phyloP scores from a whole-genome alignment of 345 rosid species.

The Populus deltoides region DNA sequence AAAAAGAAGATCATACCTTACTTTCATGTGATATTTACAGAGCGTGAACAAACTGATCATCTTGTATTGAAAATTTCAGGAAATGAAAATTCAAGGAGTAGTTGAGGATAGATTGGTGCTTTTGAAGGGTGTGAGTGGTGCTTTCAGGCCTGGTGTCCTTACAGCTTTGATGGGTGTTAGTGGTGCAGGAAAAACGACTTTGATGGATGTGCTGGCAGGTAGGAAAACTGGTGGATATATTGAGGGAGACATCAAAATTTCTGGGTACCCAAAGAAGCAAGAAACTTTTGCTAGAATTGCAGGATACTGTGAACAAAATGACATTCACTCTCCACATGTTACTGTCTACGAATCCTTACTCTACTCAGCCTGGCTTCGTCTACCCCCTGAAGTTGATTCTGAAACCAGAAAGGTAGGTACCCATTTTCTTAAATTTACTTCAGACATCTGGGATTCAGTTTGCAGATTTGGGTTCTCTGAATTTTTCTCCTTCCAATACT shows the following conservation, averaged over 20 bases:
- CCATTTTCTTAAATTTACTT: background rate
- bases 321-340: slow-evolving; percentile 76
- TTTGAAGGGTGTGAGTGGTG: slow-evolving; percentile 69
- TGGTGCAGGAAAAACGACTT: slow-evolving; percentile 86
- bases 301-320: slow-evolving; percentile 77
- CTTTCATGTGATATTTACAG: background rate
- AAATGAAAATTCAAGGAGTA: slow-evolving; percentile 59
- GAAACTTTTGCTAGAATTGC: slow-evolving; percentile 78
- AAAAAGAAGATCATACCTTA: background rate
- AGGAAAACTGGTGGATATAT: slow-evolving; percentile 80
- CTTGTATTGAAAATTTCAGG: slow-evolving; percentile 27
- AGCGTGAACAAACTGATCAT: background rate
- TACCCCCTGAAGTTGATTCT: slow-evolving; percentile 46
- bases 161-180: slow-evolving; percentile 80
- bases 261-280: slow-evolving; percentile 77
- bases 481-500: background rate
- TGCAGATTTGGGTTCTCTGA: background rate
- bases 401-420: slow-evolving; percentile 50
- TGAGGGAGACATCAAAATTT: slow-evolving; percentile 59
- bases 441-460: background rate
- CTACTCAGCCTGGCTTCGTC: slow-evolving; percentile 76
- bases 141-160: slow-evolving; percentile 82
- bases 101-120: slow-evolving; percentile 57
- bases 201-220: slow-evolving; percentile 89
- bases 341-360: slow-evolving; percentile 72